Conservation (phyloP, 176 grass and related monocot genomes). For the Saccharum officinarum region DNA sequence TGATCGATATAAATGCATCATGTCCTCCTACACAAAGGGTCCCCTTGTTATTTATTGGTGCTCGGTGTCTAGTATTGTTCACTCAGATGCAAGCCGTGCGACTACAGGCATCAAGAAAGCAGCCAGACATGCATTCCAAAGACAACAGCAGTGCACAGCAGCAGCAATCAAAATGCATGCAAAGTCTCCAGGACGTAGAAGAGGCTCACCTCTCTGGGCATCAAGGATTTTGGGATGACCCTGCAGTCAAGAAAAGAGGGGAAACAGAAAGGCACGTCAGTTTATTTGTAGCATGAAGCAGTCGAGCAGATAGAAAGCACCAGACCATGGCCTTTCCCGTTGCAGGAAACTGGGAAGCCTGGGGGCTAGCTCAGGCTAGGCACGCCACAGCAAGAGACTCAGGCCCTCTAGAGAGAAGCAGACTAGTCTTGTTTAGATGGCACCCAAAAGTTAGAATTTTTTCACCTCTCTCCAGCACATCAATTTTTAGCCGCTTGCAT, state of each 20-base stretch:
- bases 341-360: conserved; percentile 34
- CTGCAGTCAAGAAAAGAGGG: conserved; percentile 48
- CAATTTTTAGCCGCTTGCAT: no score
- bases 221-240: conserved; percentile 77
- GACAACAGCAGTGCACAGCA: background rate
- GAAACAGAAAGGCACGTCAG: conserved; percentile 49
- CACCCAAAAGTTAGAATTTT: no score
- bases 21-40: conserved; percentile 4
- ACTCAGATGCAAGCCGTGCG: background rate
- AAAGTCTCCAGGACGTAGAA: conserved; percentile 4
- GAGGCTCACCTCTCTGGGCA: conserved; percentile 79
- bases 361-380: conserved; percentile 2
- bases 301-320: conserved; percentile 37
- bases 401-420: background rate
- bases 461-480: no score
- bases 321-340: conserved; percentile 27
- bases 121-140: conserved; percentile 23
- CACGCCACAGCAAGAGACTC: background rate
- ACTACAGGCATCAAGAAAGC: background rate
- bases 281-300: conserved; percentile 40
- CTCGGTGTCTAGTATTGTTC: background rate
- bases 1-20: conserved; percentile 44
- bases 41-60: conserved; percentile 11
- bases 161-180: conserved; percentile 17
- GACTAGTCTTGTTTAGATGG: no score